These are phyloP conservation scores for Bryum argenteum DNA, from an alignment of 225 moss, liverwort and hornwort genomes.

Conservation along the genomic window DNA sequence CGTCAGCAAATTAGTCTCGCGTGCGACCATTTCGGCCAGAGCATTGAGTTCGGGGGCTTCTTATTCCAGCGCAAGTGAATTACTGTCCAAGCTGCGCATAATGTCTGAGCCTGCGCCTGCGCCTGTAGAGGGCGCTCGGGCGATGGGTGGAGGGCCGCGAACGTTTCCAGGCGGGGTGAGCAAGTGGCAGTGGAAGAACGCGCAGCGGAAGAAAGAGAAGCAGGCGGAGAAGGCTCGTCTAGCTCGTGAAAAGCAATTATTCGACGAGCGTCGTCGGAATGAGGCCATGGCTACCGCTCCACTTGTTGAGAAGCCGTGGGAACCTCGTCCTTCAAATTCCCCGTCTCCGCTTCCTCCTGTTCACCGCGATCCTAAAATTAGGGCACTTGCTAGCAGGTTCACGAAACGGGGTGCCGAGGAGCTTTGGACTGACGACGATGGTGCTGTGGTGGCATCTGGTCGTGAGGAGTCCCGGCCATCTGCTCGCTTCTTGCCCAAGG, in stretches of 20 bases:
- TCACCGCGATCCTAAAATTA: conserved; percentile 68
- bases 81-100: conserved; percentile 9
- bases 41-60: conserved; percentile 27
- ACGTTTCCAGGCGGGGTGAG: conserved; percentile 94
- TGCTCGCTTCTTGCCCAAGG: conserved; percentile 60
- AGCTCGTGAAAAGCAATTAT: conserved; percentile 80
- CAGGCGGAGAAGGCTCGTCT: conserved; percentile 92
- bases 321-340: conserved; percentile 40
- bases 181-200: conserved; percentile 98
- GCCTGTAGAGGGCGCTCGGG: conserved; percentile 60
- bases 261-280: conserved; percentile 73
- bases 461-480: conserved; percentile 50
- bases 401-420: conserved; percentile 76
- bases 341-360: conserved; percentile 60
- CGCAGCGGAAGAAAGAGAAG: conserved; percentile 89
- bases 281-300: conserved; percentile 69
- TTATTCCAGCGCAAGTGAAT: conserved; percentile 31
- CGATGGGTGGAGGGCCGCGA: conserved; percentile 96
- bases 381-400: conserved; percentile 73
- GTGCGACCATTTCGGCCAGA: neutral
- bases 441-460: conserved; percentile 49
- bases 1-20: conserved; percentile 36
- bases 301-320: conserved; percentile 82
- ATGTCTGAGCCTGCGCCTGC: conserved; percentile 30
- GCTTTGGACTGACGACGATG: conserved; percentile 85